A percentile compares a stretch with the other conserved stretches of the same genome.
Evolutionary conservation across 1,284 basidiomycete species (phyloP).

Genomic region (Caloboletus firmus): DNA sequence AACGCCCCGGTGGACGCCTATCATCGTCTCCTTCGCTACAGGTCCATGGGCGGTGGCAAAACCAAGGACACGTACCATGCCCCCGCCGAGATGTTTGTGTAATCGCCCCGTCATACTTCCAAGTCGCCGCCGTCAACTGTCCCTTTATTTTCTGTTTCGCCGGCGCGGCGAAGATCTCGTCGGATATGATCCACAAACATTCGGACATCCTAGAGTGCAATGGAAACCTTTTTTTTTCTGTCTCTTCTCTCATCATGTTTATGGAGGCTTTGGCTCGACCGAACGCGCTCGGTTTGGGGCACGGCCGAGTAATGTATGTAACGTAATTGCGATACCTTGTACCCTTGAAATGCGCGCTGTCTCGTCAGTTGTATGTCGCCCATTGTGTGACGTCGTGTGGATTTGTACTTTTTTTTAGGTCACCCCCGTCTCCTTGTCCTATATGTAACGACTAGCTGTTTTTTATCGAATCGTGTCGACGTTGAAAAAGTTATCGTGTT

Average conservation of each 20-base stretch:
- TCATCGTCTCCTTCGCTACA: slow-evolving; percentile 22
- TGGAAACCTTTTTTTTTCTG: not conserved
- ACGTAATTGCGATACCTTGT: slow-evolving; percentile 28
- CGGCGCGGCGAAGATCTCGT: not conserved
- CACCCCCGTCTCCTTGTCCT: slow-evolving; percentile 14
- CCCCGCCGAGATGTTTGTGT: slow-evolving; percentile 23
- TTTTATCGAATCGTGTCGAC: not conserved
- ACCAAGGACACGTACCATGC: slow-evolving; percentile 13
- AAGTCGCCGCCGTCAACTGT: not conserved
- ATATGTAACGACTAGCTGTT: slow-evolving; percentile 17
- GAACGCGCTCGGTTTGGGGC: slow-evolving; percentile 2
- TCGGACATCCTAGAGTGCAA: slow-evolving; percentile 28
- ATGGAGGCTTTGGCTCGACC: slow-evolving; percentile 10
- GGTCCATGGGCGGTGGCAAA: slow-evolving; percentile 18
- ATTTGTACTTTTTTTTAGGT: slow-evolving; percentile 12
- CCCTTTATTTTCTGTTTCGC: not conserved
- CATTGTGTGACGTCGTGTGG: not conserved
- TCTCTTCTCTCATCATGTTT: slow-evolving; percentile 4
- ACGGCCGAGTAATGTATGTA: slow-evolving; percentile 17
- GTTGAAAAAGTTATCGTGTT: not conserved
- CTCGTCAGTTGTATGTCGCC: not conserved
- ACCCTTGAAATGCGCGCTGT: not conserved
- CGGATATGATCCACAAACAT: not conserved
- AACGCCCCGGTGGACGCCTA: slow-evolving; percentile 22
- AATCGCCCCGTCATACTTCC: not conserved